Conservation (phyloP, 2,329 filamentous ascomycete species). For the Sporothrix humicola region DNA sequence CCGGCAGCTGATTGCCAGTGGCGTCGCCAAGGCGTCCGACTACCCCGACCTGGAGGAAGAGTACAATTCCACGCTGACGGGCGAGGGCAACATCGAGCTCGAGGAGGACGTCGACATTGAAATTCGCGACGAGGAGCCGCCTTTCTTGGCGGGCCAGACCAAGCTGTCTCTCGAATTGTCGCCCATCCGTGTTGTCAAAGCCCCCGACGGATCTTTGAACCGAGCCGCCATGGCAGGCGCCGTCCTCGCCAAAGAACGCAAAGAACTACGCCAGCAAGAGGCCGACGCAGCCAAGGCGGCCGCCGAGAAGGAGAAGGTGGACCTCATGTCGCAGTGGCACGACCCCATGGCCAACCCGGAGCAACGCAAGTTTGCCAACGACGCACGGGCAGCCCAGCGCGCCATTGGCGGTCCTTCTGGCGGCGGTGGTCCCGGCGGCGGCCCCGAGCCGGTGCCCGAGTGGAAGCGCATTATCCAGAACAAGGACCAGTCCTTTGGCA, state of each 20-base stretch:
- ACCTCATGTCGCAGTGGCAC: conserved; percentile 90
- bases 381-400: conserved; percentile 71
- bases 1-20: conserved; percentile 91
- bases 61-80: conserved; percentile 84
- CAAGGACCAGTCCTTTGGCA: conserved; percentile 81
- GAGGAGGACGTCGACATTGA: conserved; percentile 98
- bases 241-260: conserved; percentile 83
- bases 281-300: conserved; percentile 77
- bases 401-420: conserved; percentile 41
- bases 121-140: conserved; percentile 92
- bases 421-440: not conserved
- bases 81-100: conserved; percentile 85
- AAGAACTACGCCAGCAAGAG: conserved; percentile 88
- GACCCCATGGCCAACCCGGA: conserved; percentile 92
- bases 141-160: conserved; percentile 93
- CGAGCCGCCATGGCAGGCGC: conserved; percentile 94
- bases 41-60: conserved; percentile 96
- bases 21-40: conserved; percentile 88
- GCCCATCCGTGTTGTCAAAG: conserved; percentile 95
- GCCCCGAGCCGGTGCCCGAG: conserved; percentile 74
- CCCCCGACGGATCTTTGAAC: conserved; percentile 97
- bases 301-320: conserved; percentile 80
- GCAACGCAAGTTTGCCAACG: conserved; percentile 85
- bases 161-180: conserved; percentile 95
- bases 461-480: conserved; percentile 87